Evolutionary conservation across 2,329 filamentous ascomycete species (phyloP).

Genomic region (Drechslera avenae): DNA sequence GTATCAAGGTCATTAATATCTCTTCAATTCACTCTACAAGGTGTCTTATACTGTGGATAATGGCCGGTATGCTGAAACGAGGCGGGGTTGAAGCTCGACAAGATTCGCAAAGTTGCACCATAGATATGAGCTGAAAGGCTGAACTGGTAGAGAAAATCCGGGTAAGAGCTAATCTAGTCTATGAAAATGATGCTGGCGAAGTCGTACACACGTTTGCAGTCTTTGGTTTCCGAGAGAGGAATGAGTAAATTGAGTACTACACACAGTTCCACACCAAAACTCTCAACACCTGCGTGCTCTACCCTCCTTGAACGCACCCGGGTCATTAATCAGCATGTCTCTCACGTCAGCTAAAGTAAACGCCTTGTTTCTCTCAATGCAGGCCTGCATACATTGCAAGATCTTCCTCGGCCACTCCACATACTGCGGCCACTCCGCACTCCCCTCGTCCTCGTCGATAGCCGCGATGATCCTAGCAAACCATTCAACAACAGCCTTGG

Average conservation of each 20-base stretch:
- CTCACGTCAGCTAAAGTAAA: slow-evolving; percentile 17
- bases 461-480: slow-evolving; percentile 42
- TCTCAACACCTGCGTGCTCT: slow-evolving; percentile 4
- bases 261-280: neutral
- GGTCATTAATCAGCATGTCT: slow-evolving; percentile 27
- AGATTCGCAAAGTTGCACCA: no score
- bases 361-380: slow-evolving; percentile 11
- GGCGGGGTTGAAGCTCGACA: no score
- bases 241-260: no score
- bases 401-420: slow-evolving; percentile 40
- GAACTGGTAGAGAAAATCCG: no score
- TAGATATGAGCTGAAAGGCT: no score
- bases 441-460: slow-evolving; percentile 31
- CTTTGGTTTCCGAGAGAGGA: neutral
- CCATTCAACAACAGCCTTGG: slow-evolving; percentile 45
- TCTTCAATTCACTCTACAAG: no score
- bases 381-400: slow-evolving; percentile 14
- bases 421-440: slow-evolving; percentile 39
- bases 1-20: no score
- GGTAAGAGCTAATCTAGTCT: no score
- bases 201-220: no score
- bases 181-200: no score
- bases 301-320: slow-evolving; percentile 50
- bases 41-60: no score
- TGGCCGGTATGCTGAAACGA: no score